Percentiles rank a stretch among this genome's conserved stretches.
Evolutionary conservation across 2,329 filamentous ascomycete genomes (phyloP).

Genomic region (Zasmidium cellare): DNA sequence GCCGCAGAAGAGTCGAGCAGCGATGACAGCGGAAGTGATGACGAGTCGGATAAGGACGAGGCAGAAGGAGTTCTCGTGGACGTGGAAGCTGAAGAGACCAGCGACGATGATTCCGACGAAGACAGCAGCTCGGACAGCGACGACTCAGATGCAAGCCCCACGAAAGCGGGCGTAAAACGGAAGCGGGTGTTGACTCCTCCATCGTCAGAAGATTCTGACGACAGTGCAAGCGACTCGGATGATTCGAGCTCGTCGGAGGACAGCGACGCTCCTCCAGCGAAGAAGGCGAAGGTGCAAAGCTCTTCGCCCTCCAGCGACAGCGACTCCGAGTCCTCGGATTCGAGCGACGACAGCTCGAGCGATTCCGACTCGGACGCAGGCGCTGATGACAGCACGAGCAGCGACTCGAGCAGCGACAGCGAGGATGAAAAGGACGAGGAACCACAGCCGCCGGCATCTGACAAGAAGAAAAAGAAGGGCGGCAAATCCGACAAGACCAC

Average conservation of each 20-base stretch:
- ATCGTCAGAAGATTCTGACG: slow-evolving; percentile 6
- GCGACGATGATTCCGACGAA: slow-evolving; percentile 25
- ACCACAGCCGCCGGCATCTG: slow-evolving; percentile 13
- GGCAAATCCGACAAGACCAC: slow-evolving; percentile 25
- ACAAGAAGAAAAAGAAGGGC: slow-evolving; percentile 26
- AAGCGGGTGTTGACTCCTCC: slow-evolving; percentile 1
- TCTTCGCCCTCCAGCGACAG: slow-evolving; percentile 18
- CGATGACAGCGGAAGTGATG: slow-evolving; percentile 20
- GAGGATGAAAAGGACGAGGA: slow-evolving; percentile 33
- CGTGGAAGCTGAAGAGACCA: slow-evolving; percentile 26
- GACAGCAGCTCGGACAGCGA: slow-evolving; percentile 5
- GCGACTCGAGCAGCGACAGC: slow-evolving; percentile 51
- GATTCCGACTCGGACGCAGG: slow-evolving; percentile 16
- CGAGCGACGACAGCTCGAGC: slow-evolving; percentile 19
- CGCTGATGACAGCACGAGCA: slow-evolving; percentile 15
- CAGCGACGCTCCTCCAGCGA: slow-evolving; percentile 32
- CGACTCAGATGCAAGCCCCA: neutral
- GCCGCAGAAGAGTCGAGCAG: slow-evolving; percentile 10
- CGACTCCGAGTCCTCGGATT: slow-evolving; percentile 28
- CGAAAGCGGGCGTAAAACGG: neutral
- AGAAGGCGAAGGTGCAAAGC: slow-evolving; percentile 28
- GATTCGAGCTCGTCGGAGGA: slow-evolving; percentile 22
- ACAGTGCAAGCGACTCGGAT: slow-evolving; percentile 13
- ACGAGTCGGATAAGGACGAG: slow-evolving; percentile 15
- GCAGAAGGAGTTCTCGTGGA: slow-evolving; percentile 20